Evolutionary conservation across 768 basidiomycete genomes (phyloP), one percentile per base, ranked within the genome.

Genomic region (Cubamyces sp.): DNA sequence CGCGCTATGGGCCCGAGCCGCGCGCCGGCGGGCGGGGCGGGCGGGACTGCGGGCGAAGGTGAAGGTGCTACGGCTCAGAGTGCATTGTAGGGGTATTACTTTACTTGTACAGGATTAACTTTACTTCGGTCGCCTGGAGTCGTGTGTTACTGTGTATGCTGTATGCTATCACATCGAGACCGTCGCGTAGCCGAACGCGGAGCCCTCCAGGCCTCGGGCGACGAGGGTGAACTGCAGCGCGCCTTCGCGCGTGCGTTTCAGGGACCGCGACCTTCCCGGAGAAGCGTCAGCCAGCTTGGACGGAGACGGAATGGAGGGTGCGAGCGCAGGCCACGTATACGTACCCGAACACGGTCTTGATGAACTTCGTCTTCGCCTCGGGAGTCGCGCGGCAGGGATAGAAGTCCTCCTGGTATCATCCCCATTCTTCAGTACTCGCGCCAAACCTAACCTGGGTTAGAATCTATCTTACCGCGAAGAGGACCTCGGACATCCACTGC

Each of bases 151-250:
- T 19, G 14, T 37, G 26, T 46, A n/a, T n/a, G n/a, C n/a, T n/a
- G 25, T 43, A 18, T 34, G 23, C 43, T 19, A 12, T 68, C 61
- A 73, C 69, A 73, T 68, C 21, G 68, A 58, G 6, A 65, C 64
- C 3, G 72, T 86, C 2, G 92, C 86, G 73, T 90, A 93, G 8
- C 94, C 94, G 73, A 95, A 96, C 62, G 84, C 87, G 9, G 92
- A 89, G 8, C 90, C 91, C 66, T 92, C 92, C 59, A 95, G 74
- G 2, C 94, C 94, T 69, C 94, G 77, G 12, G 92, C 89, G 19
- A 96, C 83, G 0, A 96, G 79, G 1, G 89, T 88, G 73, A 96
- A 95, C 64, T 96, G 91, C 66, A 94, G 87, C 12, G 92, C 87
- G 0, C 94, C 93, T 41, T 94, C 93, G 64, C 90, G 79, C 39